Conservation (phyloP, 2,329 filamentous ascomycete species). For the Botrytis fragariae region DNA sequence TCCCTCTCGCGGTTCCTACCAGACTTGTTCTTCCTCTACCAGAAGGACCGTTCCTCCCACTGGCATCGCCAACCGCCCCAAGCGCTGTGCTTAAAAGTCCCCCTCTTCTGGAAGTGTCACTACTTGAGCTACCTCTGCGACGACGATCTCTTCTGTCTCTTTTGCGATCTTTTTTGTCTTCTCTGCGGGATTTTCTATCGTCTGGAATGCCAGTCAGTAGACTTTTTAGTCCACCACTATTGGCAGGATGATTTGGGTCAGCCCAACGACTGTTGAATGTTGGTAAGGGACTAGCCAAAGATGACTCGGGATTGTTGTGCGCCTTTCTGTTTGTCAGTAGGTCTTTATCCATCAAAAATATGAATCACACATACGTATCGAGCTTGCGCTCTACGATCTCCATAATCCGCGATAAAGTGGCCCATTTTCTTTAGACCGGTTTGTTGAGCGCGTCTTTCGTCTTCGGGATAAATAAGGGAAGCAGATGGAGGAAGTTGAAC, state of each 20-base stretch:
- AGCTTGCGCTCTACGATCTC: conserved; percentile 22
- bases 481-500: conserved; percentile 6
- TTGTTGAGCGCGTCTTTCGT: neutral
- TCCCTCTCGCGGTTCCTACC: neutral
- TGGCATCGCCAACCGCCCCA: neutral
- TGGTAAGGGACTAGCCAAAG: neutral
- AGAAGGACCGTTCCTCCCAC: neutral
- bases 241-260: conserved; percentile 9
- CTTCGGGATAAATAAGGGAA: neutral
- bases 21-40: neutral
- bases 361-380: conserved; percentile 13
- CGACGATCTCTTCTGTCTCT: neutral
- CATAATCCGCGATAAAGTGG: conserved; percentile 35
- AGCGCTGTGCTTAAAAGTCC: neutral
- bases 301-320: neutral
- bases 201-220: conserved; percentile 11
- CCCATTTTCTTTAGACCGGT: conserved; percentile 39
- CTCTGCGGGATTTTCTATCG: neutral
- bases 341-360: rapidly evolving
- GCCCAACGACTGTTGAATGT: conserved; percentile 10
- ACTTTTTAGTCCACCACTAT: conserved; percentile 6
- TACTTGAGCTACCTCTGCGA: conserved; percentile 8
- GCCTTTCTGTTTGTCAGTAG: neutral
- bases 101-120: neutral
- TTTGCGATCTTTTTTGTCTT: neutral